These are phyloP conservation scores for Nannochloris sp. DNA, from an alignment of 139 green algal species.

Conservation along the genomic window DNA sequence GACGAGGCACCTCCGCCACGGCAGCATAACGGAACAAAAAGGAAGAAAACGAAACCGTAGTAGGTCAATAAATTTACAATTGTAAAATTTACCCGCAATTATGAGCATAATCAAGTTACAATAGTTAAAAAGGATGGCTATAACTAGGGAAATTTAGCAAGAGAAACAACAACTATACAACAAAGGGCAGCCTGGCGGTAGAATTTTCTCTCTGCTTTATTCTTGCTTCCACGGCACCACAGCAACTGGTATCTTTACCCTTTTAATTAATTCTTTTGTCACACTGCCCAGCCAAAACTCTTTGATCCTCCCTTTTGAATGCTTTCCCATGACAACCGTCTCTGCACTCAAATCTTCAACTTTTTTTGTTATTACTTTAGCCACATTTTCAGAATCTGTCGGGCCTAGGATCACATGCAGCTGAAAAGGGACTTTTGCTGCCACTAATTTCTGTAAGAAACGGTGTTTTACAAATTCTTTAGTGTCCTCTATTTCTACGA, in stretches of 20 bases:
- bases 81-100: too few species aligned
- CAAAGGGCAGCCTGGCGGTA: too few species aligned
- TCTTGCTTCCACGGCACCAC: constrained; percentile 26
- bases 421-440: constrained; percentile 22
- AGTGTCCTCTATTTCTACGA: constrained; percentile 23
- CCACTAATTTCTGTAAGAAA: constrained; percentile 19
- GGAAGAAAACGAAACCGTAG: too few species aligned
- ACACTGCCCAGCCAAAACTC: constrained; percentile 21
- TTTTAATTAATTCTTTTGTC: constrained; percentile 12
- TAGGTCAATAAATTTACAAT: too few species aligned
- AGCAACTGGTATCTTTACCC: not conserved
- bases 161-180: too few species aligned
- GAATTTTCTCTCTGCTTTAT: too few species aligned
- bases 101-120: too few species aligned
- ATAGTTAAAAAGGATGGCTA: too few species aligned
- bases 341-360: constrained; percentile 6
- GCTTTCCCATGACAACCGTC: constrained; percentile 12
- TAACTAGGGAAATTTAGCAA: too few species aligned
- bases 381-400: constrained; percentile 10
- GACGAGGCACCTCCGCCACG: too few species aligned
- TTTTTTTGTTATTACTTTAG: constrained; percentile 18
- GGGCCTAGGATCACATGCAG: constrained; percentile 28
- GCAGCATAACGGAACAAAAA: too few species aligned
- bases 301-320: constrained; percentile 16
- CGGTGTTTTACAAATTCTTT: constrained; percentile 27